A percentile compares a stretch with the other conserved stretches of the same genome.
These are phyloP conservation scores for Phyllosticta ampelicida DNA, from an alignment of 2,329 filamentous ascomycete genomes.

Conservation along the genomic window DNA sequence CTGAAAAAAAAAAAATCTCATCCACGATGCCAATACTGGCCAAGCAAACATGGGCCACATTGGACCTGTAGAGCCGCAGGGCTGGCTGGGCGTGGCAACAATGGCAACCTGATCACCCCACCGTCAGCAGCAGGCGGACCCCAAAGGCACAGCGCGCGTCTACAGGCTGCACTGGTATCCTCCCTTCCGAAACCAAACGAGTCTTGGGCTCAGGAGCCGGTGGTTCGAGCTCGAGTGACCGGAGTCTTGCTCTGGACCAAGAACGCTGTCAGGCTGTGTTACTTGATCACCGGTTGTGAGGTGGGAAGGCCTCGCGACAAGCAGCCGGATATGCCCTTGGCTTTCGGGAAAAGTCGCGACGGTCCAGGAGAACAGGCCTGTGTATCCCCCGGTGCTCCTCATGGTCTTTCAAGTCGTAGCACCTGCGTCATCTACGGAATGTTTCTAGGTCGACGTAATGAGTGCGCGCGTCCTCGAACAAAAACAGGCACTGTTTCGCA, in stretches of 20 bases:
- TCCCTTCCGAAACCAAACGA: neutral
- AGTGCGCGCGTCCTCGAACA: neutral
- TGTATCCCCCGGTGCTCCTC: neutral
- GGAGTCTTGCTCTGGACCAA: neutral
- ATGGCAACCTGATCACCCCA: neutral
- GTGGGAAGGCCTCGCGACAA: neutral
- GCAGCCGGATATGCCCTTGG: neutral
- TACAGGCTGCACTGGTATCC: neutral
- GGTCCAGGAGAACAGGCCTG: neutral
- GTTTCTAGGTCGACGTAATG: neutral
- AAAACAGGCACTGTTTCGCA: neutral
- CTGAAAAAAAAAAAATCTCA: neutral
- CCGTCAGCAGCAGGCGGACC: neutral
- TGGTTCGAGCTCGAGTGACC: conserved; percentile 10
- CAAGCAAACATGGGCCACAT: neutral
- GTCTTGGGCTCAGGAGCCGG: neutral
- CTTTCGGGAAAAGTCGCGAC: conserved; percentile 8
- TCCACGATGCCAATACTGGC: neutral
- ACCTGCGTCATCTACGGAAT: neutral
- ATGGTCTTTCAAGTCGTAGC: neutral
- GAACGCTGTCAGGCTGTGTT: neutral
- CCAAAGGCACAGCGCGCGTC: no score
- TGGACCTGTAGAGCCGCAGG: neutral
- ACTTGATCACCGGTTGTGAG: neutral
- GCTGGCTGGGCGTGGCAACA: neutral